Conservation (phyloP, 768 basidiomycete species). For the Podaxis mareebaensis region DNA sequence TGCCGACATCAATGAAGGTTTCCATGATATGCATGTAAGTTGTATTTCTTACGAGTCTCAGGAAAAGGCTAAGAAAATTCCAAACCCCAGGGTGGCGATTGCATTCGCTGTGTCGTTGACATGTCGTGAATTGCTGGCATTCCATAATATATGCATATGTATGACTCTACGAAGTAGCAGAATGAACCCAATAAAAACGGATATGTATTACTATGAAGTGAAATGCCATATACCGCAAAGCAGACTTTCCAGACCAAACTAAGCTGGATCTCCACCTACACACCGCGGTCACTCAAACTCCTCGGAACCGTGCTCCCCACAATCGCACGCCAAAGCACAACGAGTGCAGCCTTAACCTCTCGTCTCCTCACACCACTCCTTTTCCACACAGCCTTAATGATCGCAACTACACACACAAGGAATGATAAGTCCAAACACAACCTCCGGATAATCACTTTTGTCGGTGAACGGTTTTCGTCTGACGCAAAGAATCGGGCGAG, state of each 20-base stretch:
- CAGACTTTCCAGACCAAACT: neutral
- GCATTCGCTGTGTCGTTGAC: slow-evolving; percentile 94
- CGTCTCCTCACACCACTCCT: slow-evolving; percentile 66
- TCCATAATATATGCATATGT: slow-evolving; percentile 4
- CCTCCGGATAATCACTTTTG: slow-evolving; percentile 67
- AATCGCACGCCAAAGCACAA: slow-evolving; percentile 70
- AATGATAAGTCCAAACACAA: slow-evolving; percentile 81
- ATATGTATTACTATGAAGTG: neutral
- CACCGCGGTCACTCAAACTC: slow-evolving; percentile 51
- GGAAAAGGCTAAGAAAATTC: slow-evolving; percentile 12
- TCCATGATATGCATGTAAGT: slow-evolving; percentile 96
- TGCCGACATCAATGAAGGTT: slow-evolving; percentile 80
- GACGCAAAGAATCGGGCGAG: slow-evolving; percentile 59
- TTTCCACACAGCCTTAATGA: slow-evolving; percentile 62
- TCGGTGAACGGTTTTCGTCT: slow-evolving; percentile 63
- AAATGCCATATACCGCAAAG: neutral
- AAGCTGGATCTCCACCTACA: slow-evolving; percentile 26
- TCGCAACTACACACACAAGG: slow-evolving; percentile 60
- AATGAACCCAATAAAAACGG: neutral
- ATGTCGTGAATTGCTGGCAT: slow-evolving; percentile 52
- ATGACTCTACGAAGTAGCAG: neutral
- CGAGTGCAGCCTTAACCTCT: slow-evolving; percentile 67
- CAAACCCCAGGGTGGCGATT: slow-evolving; percentile 64
- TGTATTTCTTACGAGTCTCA: neutral
- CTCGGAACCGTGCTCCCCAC: slow-evolving; percentile 51